These are phyloP conservation scores for Hippophae tibetana DNA, from an alignment of 306 rosid species.

Conservation along the genomic window DNA sequence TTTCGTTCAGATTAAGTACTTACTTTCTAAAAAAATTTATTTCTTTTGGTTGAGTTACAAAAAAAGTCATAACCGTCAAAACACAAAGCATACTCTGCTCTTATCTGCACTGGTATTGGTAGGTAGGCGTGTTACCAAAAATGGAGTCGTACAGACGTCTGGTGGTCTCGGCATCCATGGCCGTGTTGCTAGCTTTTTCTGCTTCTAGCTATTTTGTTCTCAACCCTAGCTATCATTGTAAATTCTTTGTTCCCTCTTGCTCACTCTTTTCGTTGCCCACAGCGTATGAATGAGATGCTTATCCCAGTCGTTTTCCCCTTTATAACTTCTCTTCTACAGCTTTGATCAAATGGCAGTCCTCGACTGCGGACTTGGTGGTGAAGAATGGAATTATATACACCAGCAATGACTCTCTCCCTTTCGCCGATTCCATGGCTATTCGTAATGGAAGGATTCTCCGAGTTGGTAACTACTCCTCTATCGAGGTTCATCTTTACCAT, in stretches of 20 bases:
- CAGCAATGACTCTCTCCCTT: slow-evolving; percentile 59
- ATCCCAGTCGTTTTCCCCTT: not conserved
- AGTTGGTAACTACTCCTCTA: slow-evolving; percentile 47
- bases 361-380: slow-evolving; percentile 47
- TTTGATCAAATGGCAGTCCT: slow-evolving; percentile 20
- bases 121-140: no score
- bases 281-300: slow-evolving; percentile 15
- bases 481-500: slow-evolving; percentile 34
- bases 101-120: no score
- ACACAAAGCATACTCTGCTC: no score
- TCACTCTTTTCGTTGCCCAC: slow-evolving; percentile 28
- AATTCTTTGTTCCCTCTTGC: slow-evolving; percentile 16
- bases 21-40: no score
- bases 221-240: no score
- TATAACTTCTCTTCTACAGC: slow-evolving; percentile 5
- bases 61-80: no score
- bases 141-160: no score
- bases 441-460: slow-evolving; percentile 56
- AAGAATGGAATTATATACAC: slow-evolving; percentile 59
- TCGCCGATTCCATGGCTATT: slow-evolving; percentile 69
- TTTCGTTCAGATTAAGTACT: no score
- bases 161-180: no score
- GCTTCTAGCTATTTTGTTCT: no score
- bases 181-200: no score
- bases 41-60: no score